Base-by-base conservation (phyloP, 2,329 filamentous ascomycete genomes). In the Ophiostoma australiae region DNA sequence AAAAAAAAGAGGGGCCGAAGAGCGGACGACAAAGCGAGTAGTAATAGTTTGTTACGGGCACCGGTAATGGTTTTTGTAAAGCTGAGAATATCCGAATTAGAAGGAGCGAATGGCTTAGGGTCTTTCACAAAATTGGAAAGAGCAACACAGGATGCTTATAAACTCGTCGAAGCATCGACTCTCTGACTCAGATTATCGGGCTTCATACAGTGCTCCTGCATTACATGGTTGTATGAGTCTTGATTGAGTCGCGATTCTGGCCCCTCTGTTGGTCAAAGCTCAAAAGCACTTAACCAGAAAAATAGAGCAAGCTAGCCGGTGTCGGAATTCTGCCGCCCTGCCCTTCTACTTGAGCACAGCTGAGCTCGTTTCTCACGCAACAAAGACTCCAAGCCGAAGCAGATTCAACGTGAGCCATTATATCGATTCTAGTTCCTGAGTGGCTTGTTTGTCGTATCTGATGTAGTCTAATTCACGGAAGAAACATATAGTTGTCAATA, bases 301-400 rank as follows among this genome's bases (percentile, higher is more conserved):
- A 44, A 31, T 23, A 20, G 27, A 58, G 61, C 23, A 44, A 65
- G 61, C 35, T 44, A 71, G 70, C 70, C 70, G 70, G 70, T 71
- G 67, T 69, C 70, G 70, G 70, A 67, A 48, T 66, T 58, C 52
- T 58, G n/a, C 52, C n/a, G n/a, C 11, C n/a, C 52, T 27, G n/a
- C 23, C 44, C 6, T 15, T 27, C 52, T 58, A 23, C 52, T 8
- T n/a, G n/a, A 23, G 20, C 48, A 55, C 48, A n/a, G 15, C 48
- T 11, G 10, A 58, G n/a, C 44, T 48, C 11, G n/a, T 31, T 13
- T 58, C 52, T 13, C 10, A n/a, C 8, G 13, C 52, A 27, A 27
- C 4, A 27, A 4, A 27, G 8, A 31, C 20, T 23, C 8, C 23
- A 10, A 27, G 52, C 4, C 23, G 17, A 31, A 58, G 23, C 23